Percentiles rank a stretch among this genome's conserved stretches.
Evolutionary conservation across 805 yeast genomes (phyloP).

Genomic region (Candida wancherniae): DNA sequence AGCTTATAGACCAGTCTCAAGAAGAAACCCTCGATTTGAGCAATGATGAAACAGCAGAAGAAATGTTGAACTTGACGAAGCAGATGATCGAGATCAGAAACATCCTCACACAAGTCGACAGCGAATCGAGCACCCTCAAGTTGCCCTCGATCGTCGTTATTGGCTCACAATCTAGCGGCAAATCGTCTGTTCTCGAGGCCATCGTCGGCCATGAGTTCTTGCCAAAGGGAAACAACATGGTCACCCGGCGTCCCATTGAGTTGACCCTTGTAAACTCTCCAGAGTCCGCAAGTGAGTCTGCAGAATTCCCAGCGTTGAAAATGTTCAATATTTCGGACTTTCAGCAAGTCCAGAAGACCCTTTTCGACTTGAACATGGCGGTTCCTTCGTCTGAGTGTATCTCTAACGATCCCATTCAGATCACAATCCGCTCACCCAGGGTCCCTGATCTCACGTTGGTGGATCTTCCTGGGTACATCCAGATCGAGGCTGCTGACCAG

Average conservation of each 20-base stretch:
- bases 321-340: slow-evolving; percentile 82
- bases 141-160: slow-evolving; percentile 94
- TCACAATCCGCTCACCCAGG: slow-evolving; percentile 81
- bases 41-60: slow-evolving; percentile 61
- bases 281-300: slow-evolving; percentile 71
- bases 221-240: slow-evolving; percentile 98
- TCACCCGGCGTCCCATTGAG: slow-evolving; percentile 95
- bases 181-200: slow-evolving; percentile 91
- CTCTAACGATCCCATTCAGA: slow-evolving; percentile 89
- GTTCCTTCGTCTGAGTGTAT: slow-evolving; percentile 84
- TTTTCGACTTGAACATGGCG: slow-evolving; percentile 85
- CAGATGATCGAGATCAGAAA: slow-evolving; percentile 96
- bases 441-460: slow-evolving; percentile 90
- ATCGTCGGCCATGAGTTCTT: slow-evolving; percentile 97
- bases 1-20: slow-evolving; percentile 32
- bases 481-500: slow-evolving; percentile 94
- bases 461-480: slow-evolving; percentile 97
- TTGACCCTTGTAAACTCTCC: slow-evolving; percentile 87
- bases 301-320: slow-evolving; percentile 90
- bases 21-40: slow-evolving; percentile 38
- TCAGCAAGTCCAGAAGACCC: slow-evolving; percentile 78
- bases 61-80: slow-evolving; percentile 83
- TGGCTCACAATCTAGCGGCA: slow-evolving; percentile 97
- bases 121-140: slow-evolving; percentile 64
- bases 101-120: slow-evolving; percentile 67